Evolutionary conservation across 192 early-diverging fungal species (phyloP).

Genomic region (Geranomyces variabilis): DNA sequence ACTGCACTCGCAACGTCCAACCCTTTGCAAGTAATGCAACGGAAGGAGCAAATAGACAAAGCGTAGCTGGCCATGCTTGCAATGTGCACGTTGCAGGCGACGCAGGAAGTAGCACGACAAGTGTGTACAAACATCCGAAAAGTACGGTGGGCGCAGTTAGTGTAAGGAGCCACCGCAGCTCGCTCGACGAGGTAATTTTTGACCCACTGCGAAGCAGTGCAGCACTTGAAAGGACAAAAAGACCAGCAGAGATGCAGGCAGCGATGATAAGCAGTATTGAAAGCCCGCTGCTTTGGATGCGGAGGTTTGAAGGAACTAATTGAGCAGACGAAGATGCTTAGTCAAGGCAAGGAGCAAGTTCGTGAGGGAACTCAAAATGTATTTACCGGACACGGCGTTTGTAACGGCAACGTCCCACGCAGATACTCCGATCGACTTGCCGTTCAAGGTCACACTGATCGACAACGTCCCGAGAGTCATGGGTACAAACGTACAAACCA

Average conservation of each 20-base stretch:
- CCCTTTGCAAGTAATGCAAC: neutral
- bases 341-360: too few species aligned
- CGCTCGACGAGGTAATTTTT: neutral
- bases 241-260: neutral
- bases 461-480: neutral
- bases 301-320: conserved; percentile 9
- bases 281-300: neutral
- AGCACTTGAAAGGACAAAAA: neutral
- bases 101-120: neutral
- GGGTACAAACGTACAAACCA: neutral
- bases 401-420: neutral
- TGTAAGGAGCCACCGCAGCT: too few species aligned
- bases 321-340: too few species aligned
- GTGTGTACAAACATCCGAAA: neutral
- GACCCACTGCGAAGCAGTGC: neutral
- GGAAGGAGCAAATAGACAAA: neutral
- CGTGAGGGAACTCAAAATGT: too few species aligned
- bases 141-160: too few species aligned
- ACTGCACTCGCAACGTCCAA: neutral
- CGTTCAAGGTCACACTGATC: neutral
- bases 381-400: neutral
- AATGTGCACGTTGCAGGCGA: neutral
- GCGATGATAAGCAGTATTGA: neutral
- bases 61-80: neutral
- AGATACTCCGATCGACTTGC: neutral